Base-by-base conservation (phyloP, 306 rosid species). In the Malus asiatica region DNA sequence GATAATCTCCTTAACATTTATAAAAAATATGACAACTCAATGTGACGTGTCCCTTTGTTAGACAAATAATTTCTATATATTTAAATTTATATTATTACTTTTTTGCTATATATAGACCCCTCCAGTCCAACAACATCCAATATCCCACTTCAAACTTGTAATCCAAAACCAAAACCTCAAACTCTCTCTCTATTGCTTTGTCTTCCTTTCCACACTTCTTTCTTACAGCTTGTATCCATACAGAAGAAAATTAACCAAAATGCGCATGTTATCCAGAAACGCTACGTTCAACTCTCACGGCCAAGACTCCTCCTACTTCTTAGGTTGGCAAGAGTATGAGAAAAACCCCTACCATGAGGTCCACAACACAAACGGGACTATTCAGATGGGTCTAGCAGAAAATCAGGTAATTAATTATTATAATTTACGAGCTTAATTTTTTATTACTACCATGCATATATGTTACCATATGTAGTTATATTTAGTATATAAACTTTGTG, bases 301-400 rank as follows among this genome's bases (percentile, higher is more conserved):
- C 76, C 99, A 96, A 85, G 99, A 96, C 83, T 96, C 99, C 2
- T 90, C 96, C 14, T 96, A 93, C 93, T 96, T 96, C 82, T 77
- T 93, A 71, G 99, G 99, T 14, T 96, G 97, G 99, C 78, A 88
- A 27, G 97, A 93, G 79, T 95, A 90, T 30, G 97, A 95, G 84
- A 95, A 89, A 70, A 92, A 90, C 51, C 94, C 99, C 15, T 90
- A 77, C 70, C 85, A 93, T 64, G 88, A 86, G 73, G 55, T 63
- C 66, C 38, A 29, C n/a, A 96, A 96, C 76, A 93, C 97, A 15
- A 83, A 89, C 7, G 98, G 99, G 80, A 96, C 92, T 44, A 89
- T 95, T 81, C 99, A 95, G 73, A 95, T 95, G 99, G 99, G 99
- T 70, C 97, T 95, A 3, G 99, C 99, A 0, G 99, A 96, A 75